Conservation (phyloP, 2,329 filamentous ascomycete genomes). For the Aureobasidium melanogenum region DNA sequence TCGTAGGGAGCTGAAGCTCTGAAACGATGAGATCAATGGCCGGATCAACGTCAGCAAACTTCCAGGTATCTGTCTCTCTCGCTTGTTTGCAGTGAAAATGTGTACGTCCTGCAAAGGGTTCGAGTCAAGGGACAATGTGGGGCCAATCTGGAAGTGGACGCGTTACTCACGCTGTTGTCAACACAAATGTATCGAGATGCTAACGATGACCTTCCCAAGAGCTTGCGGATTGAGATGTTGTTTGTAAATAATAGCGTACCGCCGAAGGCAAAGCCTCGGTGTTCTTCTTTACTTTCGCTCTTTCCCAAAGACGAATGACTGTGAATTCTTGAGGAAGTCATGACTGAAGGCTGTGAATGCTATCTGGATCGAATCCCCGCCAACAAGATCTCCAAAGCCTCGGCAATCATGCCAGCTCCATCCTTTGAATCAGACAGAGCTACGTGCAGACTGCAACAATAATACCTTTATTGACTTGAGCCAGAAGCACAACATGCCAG, state of each 20-base stretch:
- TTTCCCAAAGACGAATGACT: not conserved
- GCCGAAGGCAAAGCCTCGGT: not conserved
- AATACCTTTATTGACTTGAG: not conserved
- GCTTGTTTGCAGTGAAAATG: no score
- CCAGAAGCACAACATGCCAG: not conserved
- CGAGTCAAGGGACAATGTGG: not conserved
- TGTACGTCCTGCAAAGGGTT: not conserved
- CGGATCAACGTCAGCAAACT: not conserved
- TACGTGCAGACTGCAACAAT: not conserved
- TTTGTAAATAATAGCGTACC: no score
- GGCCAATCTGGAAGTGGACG: not conserved
- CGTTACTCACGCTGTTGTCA: not conserved
- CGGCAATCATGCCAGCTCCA: not conserved
- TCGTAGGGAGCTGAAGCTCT: not conserved
- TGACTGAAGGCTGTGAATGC: not conserved
- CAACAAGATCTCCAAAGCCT: not conserved
- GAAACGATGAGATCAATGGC: no score
- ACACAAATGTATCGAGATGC: not conserved
- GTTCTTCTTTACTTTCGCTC: no score
- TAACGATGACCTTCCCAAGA: not conserved
- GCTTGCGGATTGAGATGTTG: no score
- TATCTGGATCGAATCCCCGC: not conserved
- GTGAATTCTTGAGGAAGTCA: not conserved
- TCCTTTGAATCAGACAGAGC: not conserved
- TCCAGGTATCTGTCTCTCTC: no score